A percentile compares a stretch with the other conserved stretches of the same genome.
Conservation (phyloP, 352 stramenopile genomes). For the Phytophthora nicotianae region DNA sequence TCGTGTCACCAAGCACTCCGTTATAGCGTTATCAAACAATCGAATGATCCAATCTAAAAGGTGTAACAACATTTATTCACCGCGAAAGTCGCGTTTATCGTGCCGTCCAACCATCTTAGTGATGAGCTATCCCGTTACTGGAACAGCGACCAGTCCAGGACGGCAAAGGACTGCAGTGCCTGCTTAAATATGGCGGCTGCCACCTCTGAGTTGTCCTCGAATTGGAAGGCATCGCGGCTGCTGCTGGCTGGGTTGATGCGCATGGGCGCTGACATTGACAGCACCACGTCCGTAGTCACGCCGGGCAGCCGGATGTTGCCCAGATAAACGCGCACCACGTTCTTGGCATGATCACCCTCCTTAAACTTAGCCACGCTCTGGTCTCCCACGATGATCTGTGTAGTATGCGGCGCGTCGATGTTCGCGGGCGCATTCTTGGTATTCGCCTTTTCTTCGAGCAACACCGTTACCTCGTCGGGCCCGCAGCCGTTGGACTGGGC, state of each 20-base stretch:
- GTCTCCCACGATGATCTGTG: constrained; percentile 70
- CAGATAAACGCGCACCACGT: constrained; percentile 85
- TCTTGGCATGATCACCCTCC: constrained; percentile 79
- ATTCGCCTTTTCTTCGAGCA: constrained; percentile 48
- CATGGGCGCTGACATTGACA: constrained; percentile 82
- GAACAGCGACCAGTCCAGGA: constrained; percentile 79
- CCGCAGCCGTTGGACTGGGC: constrained; percentile 79
- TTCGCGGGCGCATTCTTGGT: constrained; percentile 29
- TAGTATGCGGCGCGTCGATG: constrained; percentile 46
- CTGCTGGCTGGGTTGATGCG: constrained; percentile 77
- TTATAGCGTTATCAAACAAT: constrained; percentile 3
- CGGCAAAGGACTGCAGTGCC: constrained; percentile 62
- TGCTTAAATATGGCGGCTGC: constrained; percentile 79
- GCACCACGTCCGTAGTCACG: constrained; percentile 81
- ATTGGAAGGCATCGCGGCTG: constrained; percentile 63
- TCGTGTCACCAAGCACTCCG: not conserved
- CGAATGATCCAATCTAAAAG: not conserved
- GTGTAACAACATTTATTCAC: constrained; percentile 2
- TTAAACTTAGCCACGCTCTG: constrained; percentile 89
- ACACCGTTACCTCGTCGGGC: constrained; percentile 53
- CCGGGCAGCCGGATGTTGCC: constrained; percentile 71
- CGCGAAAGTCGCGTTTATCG: not conserved
- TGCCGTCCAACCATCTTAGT: not conserved
- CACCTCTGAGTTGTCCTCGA: constrained; percentile 70
- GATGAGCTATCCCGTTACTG: constrained; percentile 18